Conservation (phyloP, 805 yeast species). For the Candida awuae region DNA sequence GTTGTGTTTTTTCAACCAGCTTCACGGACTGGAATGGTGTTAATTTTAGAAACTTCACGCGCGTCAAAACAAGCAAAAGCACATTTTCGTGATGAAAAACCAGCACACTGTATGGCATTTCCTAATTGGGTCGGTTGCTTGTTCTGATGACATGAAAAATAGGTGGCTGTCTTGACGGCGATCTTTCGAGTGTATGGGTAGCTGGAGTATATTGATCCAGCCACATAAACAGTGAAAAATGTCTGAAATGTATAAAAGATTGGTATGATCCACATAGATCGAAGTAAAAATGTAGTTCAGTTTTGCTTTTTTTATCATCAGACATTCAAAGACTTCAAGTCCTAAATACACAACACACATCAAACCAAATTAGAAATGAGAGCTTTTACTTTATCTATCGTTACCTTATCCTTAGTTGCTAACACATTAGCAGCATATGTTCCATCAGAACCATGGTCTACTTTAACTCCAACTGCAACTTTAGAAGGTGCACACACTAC, state of each 20-base stretch:
- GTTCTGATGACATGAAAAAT: too few relatives aligned
- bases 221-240: background rate
- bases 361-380: slow-evolving; percentile 9
- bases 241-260: slow-evolving; percentile 4
- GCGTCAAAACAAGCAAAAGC: too few relatives aligned
- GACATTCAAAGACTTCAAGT: background rate
- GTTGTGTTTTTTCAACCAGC: too few relatives aligned
- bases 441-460: slow-evolving; percentile 61
- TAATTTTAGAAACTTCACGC: too few relatives aligned
- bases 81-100: too few relatives aligned
- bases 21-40: too few relatives aligned
- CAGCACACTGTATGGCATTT: too few relatives aligned
- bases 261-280: slow-evolving; percentile 3
- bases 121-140: too few relatives aligned
- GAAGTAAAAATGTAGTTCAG: too few relatives aligned
- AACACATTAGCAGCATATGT: slow-evolving; percentile 51
- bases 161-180: too few relatives aligned
- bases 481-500: slow-evolving; percentile 44
- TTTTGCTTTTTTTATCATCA: slow-evolving; percentile 3
- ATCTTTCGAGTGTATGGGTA: too few relatives aligned
- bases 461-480: slow-evolving; percentile 55
- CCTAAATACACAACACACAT: background rate
- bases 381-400: slow-evolving; percentile 16
- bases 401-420: slow-evolving; percentile 37
- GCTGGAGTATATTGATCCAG: too few relatives aligned